Percentiles rank a stretch among this genome's conserved stretches.
Evolutionary conservation across 2,329 filamentous ascomycete species (phyloP).

Genomic region (Macrophomina tecta): DNA sequence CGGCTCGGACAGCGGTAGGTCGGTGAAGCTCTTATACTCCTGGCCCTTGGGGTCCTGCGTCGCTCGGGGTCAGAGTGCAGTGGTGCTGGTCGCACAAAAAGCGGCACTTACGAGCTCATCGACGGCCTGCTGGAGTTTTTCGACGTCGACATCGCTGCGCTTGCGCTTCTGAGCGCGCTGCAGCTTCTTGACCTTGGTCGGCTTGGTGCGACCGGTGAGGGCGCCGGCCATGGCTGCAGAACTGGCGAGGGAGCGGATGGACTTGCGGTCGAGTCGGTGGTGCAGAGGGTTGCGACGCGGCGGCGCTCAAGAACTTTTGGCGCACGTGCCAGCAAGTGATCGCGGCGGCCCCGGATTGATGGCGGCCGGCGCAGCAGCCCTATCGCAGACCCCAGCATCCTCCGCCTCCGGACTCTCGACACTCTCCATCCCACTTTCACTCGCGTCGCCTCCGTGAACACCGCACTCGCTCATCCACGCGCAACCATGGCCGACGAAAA

Average conservation of each 20-base stretch:
- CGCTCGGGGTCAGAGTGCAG: constrained; percentile 30
- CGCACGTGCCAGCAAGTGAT: constrained; percentile 1
- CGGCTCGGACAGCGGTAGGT: constrained; percentile 83
- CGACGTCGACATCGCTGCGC: constrained; percentile 57
- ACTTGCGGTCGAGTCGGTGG: neutral
- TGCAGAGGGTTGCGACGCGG: neutral
- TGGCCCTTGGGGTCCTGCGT: constrained; percentile 65
- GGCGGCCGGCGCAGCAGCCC: constrained; percentile 6
- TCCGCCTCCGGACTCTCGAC: neutral
- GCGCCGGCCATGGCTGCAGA: constrained; percentile 33
- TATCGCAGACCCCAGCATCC: constrained; percentile 4
- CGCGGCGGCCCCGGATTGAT: constrained; percentile 12
- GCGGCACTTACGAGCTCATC: constrained; percentile 46
- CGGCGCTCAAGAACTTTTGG: constrained; percentile 26
- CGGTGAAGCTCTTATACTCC: constrained; percentile 72
- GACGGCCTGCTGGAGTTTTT: constrained; percentile 53
- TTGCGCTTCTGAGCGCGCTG: constrained; percentile 60
- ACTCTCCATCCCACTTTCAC: neutral
- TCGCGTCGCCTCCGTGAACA: neutral
- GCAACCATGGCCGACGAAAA: constrained; percentile 58
- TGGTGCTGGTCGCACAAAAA: neutral
- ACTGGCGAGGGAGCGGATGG: neutral
- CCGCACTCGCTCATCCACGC: constrained; percentile 3
- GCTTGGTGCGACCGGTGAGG: constrained; percentile 51
- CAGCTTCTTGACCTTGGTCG: constrained; percentile 64